Base-by-base conservation (phyloP, 257 asterid genomes). In the Forsythia viridissima region DNA sequence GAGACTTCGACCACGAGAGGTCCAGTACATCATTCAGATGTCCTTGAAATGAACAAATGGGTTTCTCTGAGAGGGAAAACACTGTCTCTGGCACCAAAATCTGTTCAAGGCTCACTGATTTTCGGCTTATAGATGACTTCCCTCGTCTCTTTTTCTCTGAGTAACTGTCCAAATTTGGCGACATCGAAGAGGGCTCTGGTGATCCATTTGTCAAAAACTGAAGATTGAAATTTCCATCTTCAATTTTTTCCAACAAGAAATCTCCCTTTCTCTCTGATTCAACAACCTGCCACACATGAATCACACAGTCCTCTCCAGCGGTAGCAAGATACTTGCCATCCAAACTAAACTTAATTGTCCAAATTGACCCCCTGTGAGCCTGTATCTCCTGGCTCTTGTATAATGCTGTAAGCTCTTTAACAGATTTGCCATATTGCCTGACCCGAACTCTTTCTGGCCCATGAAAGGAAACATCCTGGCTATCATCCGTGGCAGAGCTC, bases 1-100 rank as follows among this genome's bases (percentile, higher is more conserved):
- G 96, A 82, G 97, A 96, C 86, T 93, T 96, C 83, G 99, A 96
- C 99, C 99, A 96, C 20, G 99, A 96, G 75, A 96, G 92, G 86
- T 96, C 98, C 81, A 96, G 90, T 68, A 96, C 97, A 81, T 89
- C 98, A 82, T 89, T 91, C 78, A 80, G 79, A 86, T 96, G 99
- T 75, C 99, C 99, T 80, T 87, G 87, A 75, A 96, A 91, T 79
- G 98, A 92, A 84, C 97, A 87, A 15, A 85, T 74, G 30, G 98
- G 97, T 85, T 92, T 92, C 75, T 96, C 99, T 21, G 92, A 87
- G 69, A 96, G 95, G 72, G 93, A 80, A 76, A 96, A 93, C 48
- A 92, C 86, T 4, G 94, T 86, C 80, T 92, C 99, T 12, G 99
- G 98, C 81, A 92, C 91, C 90, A 89, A 82, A 82, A 91, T 88